Base-by-base conservation (phyloP, 352 stramenopile genomes). In the Aphanomyces astaci region DNA sequence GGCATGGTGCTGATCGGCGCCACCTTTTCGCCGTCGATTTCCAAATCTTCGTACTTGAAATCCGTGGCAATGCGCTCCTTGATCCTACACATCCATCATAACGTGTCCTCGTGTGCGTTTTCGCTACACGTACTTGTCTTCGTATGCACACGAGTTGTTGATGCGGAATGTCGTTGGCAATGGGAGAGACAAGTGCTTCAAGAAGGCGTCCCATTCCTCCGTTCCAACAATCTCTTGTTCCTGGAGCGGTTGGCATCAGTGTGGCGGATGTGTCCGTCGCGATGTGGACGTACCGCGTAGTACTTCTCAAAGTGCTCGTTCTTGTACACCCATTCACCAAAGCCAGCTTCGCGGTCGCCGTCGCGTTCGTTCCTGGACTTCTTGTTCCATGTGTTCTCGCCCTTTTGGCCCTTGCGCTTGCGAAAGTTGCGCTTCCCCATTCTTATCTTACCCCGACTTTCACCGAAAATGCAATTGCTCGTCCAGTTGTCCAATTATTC, bases 141-240 rank as follows among this genome's bases (percentile, higher is more conserved):
- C 82, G 69, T 94, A 94, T 5, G 78, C 78, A 63, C 88, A 96
- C 52, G 89, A 92, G 67, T 86, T 89, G 70, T 97, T 96, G 67
- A 98, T 97, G 49, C 94, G 88, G 73, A 98, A 98, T 15, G 87
- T 96, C 33, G 89, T 96, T 15, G 93, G 93, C 72, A 98, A 73
- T 48, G 85, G 86, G 71, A 88, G 93, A 31, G 77, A 83, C 62
- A 98, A 77, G 62, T 81, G 81, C 67, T 87, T 84, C 78, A 97
- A 95, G 76, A 98, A 97, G 15, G 75, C 74, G 2, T 87, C 78
- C 90, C 92, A 98, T 73, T 98, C 93, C 2, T 76, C 78, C 19
- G 84, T 78, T 7, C 64, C 51, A 65, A 97, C 73, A 46, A 97
- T 87, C 33, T 81, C 73, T 74, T 98, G 93, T 25, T 84, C 81